These are phyloP conservation scores for Mortierella polycephala DNA, from an alignment of 371 early-diverging fungal species.

Conservation along the genomic window DNA sequence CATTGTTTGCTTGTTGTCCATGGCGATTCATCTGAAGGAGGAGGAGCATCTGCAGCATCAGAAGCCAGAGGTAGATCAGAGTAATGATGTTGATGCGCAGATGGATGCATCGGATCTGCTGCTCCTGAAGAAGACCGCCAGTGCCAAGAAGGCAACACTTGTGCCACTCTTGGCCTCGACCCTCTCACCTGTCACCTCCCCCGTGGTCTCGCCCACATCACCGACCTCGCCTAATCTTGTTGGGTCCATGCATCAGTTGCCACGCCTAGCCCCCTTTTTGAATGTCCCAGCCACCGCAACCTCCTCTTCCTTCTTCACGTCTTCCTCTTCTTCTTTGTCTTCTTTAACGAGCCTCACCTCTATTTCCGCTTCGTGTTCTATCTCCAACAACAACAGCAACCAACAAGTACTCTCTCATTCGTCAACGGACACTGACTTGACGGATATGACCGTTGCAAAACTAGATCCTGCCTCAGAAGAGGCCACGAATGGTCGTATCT, in stretches of 20 bases:
- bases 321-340: slow-evolving; percentile 6
- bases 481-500: slow-evolving; percentile 5
- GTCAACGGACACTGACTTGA: background rate
- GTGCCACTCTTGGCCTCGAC: slow-evolving; percentile 24
- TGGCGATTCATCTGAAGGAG: background rate
- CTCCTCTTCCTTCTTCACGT: slow-evolving; percentile 8
- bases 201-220: slow-evolving; percentile 13
- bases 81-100: slow-evolving; percentile 3
- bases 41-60: slow-evolving; percentile 7
- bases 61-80: background rate
- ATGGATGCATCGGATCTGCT: background rate
- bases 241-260: background rate
- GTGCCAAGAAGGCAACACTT: slow-evolving; percentile 17
- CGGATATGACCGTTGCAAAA: slow-evolving; percentile 42
- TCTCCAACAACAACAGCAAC: slow-evolving; percentile 1
- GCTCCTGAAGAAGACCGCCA: background rate
- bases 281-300: slow-evolving; percentile 15
- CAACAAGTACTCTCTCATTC: slow-evolving; percentile 2
- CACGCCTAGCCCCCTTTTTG: slow-evolving; percentile 9
- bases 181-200: slow-evolving; percentile 14
- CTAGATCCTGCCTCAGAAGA: slow-evolving; percentile 19
- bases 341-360: slow-evolving; percentile 22
- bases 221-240: background rate
- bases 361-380: slow-evolving; percentile 6
- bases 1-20: background rate